Conservation (phyloP, 1,284 basidiomycete species). For the Moniliella sp. region DNA sequence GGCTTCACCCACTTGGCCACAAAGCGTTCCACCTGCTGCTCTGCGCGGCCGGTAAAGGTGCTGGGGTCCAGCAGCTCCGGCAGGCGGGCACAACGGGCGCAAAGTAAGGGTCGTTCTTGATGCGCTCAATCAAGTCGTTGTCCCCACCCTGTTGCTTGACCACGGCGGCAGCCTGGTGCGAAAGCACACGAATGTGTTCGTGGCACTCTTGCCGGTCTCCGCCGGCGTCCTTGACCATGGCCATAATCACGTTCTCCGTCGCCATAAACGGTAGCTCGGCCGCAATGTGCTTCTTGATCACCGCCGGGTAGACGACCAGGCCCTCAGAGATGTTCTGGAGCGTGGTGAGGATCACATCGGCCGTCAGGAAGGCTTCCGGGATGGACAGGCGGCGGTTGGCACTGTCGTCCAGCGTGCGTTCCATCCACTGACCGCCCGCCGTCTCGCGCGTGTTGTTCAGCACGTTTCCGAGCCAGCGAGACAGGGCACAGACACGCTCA, state of each 20-base stretch:
- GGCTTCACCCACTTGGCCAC: conserved; percentile 68
- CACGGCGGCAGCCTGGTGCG: conserved; percentile 80
- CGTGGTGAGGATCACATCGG: conserved; percentile 83
- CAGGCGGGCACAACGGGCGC: conserved; percentile 39
- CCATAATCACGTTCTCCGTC: conserved; percentile 95
- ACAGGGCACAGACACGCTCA: conserved; percentile 85
- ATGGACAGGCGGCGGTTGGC: conserved; percentile 88
- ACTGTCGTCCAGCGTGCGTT: conserved; percentile 38
- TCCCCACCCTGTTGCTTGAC: conserved; percentile 89
- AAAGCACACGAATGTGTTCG: conserved; percentile 84
- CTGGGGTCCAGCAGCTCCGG: conserved; percentile 30
- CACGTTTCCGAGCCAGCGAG: conserved; percentile 50
- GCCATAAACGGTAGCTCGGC: conserved; percentile 95
- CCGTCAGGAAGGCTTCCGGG: conserved; percentile 87
- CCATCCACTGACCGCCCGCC: conserved; percentile 37
- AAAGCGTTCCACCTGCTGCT: conserved; percentile 40
- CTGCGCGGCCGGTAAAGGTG: conserved; percentile 19
- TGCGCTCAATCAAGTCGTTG: conserved; percentile 82
- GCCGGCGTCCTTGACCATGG: conserved; percentile 63
- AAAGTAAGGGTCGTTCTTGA: conserved; percentile 50
- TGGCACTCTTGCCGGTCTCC: conserved; percentile 91
- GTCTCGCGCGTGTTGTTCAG: conserved; percentile 32
- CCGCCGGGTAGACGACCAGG: conserved; percentile 85
- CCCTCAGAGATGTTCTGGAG: conserved; percentile 93
- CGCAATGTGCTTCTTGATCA: conserved; percentile 70